phyloP scores from a whole-genome alignment of 1,284 basidiomycete genomes.

The Pseudomicrostroma phylloplanum region DNA sequence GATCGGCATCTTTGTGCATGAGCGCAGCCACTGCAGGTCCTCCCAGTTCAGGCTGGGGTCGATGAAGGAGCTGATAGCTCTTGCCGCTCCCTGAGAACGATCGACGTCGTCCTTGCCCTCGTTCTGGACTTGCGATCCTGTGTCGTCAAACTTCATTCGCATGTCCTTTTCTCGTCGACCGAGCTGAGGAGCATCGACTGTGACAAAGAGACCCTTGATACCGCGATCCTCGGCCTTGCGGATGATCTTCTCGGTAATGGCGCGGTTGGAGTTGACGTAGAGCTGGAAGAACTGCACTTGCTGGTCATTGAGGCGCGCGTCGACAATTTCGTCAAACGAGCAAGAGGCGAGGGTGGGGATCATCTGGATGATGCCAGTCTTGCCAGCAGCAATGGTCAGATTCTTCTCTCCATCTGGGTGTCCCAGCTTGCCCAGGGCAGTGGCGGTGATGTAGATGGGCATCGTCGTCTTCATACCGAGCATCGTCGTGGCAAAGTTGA shows the following conservation, averaged over 20 bases:
- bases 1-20: conserved; percentile 73
- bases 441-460: conserved; percentile 76
- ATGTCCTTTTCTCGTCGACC: conserved; percentile 86
- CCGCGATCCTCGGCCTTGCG: conserved; percentile 76
- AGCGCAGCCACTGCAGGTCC: conserved; percentile 79
- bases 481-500: conserved; percentile 76
- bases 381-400: conserved; percentile 74
- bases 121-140: conserved; percentile 43
- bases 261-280: conserved; percentile 78
- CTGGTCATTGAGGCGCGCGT: conserved; percentile 47
- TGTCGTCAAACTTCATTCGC: conserved; percentile 88
- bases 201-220: conserved; percentile 77
- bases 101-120: conserved; percentile 60
- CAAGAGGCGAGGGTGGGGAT: conserved; percentile 73
- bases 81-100: conserved; percentile 80
- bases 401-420: conserved; percentile 51
- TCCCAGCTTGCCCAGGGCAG: conserved; percentile 77
- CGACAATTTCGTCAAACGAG: conserved; percentile 82
- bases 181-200: conserved; percentile 86
- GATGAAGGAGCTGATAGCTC: conserved; percentile 93
- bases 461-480: conserved; percentile 62
- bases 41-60: conserved; percentile 81
- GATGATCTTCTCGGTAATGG: conserved; percentile 72
- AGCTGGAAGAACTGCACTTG: conserved; percentile 28
- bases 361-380: conserved; percentile 62